A percentile compares a stretch with the other conserved stretches of the same genome.
These are phyloP conservation scores for Ambrosiella xylebori DNA, from an alignment of 2,329 filamentous ascomycete species.

Conservation along the genomic window DNA sequence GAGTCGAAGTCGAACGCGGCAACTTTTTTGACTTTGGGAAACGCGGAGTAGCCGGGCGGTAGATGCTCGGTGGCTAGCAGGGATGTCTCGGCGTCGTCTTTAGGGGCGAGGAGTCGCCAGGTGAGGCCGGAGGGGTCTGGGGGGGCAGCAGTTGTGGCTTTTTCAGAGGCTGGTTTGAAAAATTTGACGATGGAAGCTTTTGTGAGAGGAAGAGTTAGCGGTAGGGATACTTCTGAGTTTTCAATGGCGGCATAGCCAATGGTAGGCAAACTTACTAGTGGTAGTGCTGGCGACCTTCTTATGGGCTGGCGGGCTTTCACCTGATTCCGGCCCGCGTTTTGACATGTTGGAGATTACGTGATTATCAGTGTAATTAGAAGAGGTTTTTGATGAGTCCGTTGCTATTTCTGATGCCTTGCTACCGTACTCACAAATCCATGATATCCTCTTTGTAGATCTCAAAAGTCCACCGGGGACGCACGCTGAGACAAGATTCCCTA, in stretches of 20 bases:
- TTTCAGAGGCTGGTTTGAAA: slow-evolving; percentile 76
- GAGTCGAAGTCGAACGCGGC: slow-evolving; percentile 70
- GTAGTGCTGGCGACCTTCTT: slow-evolving; percentile 7
- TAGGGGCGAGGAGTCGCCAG: slow-evolving; percentile 50
- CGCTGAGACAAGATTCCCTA: neutral
- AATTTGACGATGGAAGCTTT: slow-evolving; percentile 62
- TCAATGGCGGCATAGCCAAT: neutral
- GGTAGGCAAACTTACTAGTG: slow-evolving; percentile 2
- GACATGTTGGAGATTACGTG: neutral
- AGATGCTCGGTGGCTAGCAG: slow-evolving; percentile 61
- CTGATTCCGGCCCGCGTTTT: neutral
- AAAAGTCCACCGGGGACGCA: no score
- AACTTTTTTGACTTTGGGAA: slow-evolving; percentile 34
- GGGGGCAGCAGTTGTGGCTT: slow-evolving; percentile 39
- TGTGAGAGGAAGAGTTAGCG: slow-evolving; percentile 19
- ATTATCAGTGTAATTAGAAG: no score
- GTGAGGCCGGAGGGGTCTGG: neutral
- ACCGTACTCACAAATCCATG: no score
- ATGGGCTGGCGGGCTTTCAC: neutral
- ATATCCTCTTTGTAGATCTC: no score
- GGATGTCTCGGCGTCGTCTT: slow-evolving; percentile 32
- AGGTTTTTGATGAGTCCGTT: neutral
- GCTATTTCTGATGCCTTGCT: neutral
- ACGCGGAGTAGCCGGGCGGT: slow-evolving; percentile 23
- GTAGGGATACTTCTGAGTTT: neutral